These are phyloP conservation scores for Pisolithus tinctorius DNA, from an alignment of 768 basidiomycete genomes.

Conservation along the genomic window DNA sequence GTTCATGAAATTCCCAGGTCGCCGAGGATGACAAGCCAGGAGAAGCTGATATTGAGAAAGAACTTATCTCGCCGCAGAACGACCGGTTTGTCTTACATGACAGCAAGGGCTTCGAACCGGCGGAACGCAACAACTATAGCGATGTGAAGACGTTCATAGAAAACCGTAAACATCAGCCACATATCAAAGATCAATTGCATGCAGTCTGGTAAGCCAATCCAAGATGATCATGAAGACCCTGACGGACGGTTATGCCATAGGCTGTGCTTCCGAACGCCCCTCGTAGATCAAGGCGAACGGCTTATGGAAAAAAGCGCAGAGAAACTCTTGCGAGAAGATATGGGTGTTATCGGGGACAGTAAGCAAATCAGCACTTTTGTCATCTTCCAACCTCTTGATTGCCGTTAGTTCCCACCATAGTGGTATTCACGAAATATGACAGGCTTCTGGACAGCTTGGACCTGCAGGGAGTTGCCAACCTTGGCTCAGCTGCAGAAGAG, in stretches of 20 bases:
- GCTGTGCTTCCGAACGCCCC: neutral
- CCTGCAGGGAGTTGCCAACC: neutral
- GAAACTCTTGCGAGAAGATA: neutral
- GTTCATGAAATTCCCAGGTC: neutral
- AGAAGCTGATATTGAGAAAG: conserved; percentile 7
- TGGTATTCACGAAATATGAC: conserved; percentile 1
- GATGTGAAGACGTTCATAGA: conserved; percentile 7
- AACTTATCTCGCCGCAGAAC: conserved; percentile 6
- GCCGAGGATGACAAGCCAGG: neutral
- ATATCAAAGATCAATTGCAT: conserved; percentile 5
- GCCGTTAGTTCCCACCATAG: neutral
- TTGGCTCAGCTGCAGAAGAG: neutral
- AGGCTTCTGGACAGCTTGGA: neutral
- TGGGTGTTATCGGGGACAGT: neutral
- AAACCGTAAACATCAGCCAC: neutral
- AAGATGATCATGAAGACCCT: neutral
- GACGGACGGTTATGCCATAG: neutral
- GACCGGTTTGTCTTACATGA: conserved; percentile 9
- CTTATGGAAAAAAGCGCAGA: neutral
- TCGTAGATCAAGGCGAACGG: neutral
- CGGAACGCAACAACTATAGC: neutral
- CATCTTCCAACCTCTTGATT: neutral
- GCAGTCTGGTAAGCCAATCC: conserved; percentile 8
- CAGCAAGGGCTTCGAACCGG: conserved; percentile 10
- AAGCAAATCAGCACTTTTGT: neutral